These are phyloP conservation scores for Angomonas deanei DNA, from an alignment of 208 protist species.

Conservation along the genomic window DNA sequence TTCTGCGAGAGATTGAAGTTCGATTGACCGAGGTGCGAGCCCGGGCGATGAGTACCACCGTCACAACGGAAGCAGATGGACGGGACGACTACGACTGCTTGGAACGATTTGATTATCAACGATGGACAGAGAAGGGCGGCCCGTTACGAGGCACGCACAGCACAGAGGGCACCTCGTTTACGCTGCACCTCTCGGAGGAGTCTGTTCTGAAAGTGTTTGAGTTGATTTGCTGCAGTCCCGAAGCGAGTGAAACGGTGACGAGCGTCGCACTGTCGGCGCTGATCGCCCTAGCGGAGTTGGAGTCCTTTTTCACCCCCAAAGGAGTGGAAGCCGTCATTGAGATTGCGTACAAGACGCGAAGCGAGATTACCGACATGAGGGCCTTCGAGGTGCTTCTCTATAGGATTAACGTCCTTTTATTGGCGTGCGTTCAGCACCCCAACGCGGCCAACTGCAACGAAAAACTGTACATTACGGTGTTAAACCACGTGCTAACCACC, in stretches of 20 bases:
- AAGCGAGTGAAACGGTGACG: slow-evolving; percentile 55
- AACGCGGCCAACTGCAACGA: slow-evolving; percentile 30
- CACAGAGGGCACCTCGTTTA: no score
- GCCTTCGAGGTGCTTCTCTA: slow-evolving; percentile 69
- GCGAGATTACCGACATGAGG: slow-evolving; percentile 34
- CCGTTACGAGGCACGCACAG: no score
- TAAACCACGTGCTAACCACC: slow-evolving; percentile 29
- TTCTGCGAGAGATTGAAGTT: not conserved
- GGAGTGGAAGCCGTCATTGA: slow-evolving; percentile 49
- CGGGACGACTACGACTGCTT: not conserved
- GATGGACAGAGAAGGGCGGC: not conserved
- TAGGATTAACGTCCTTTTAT: slow-evolving; percentile 30
- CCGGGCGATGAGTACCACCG: no score
- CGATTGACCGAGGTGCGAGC: not conserved
- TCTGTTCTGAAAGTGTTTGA: slow-evolving; percentile 62
- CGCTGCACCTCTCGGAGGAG: slow-evolving; percentile 36
- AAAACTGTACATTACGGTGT: slow-evolving; percentile 23
- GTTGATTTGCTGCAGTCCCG: slow-evolving; percentile 42
- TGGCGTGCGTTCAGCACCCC: slow-evolving; percentile 43
- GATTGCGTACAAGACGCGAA: slow-evolving; percentile 27
- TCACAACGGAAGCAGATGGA: no score
- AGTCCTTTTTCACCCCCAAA: slow-evolving; percentile 42
- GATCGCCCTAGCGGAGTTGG: slow-evolving; percentile 57
- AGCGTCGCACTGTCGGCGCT: slow-evolving; percentile 65
- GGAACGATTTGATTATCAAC: not conserved